Evolutionary conservation across 805 yeast genomes (phyloP).

Genomic region (Myxozyma neotropica): DNA sequence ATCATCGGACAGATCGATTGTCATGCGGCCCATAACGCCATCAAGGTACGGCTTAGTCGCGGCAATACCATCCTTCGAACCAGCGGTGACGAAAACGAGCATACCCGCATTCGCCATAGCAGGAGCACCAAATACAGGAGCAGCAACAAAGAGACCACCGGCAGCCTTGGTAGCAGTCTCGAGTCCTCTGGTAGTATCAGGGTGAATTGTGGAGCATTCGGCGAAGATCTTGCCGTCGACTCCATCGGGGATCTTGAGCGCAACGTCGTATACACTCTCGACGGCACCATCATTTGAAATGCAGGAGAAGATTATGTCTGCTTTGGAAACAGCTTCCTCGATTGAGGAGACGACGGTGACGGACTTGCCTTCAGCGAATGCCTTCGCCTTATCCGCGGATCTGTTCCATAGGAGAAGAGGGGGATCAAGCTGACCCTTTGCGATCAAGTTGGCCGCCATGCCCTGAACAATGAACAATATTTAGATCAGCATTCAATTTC

Average conservation of each 20-base stretch:
- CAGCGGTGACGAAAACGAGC: conserved; percentile 38
- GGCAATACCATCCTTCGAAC: conserved; percentile 35
- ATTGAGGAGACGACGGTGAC: conserved; percentile 17
- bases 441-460: conserved; percentile 31
- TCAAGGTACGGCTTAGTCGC: conserved; percentile 34
- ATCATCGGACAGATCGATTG: conserved; percentile 36
- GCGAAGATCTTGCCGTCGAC: conserved; percentile 36
- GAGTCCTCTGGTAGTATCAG: conserved; percentile 36
- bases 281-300: conserved; percentile 32
- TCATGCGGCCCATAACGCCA: conserved; percentile 38
- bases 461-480: conserved; percentile 11
- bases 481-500: background rate
- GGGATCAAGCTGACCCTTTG: conserved; percentile 27
- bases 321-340: conserved; percentile 29
- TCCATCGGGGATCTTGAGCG: conserved; percentile 25
- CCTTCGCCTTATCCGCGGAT: conserved; percentile 16
- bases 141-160: conserved; percentile 36
- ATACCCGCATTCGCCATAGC: conserved; percentile 38
- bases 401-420: conserved; percentile 35
- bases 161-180: conserved; percentile 18
- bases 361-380: conserved; percentile 22
- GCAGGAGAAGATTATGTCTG: conserved; percentile 35
- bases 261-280: conserved; percentile 20
- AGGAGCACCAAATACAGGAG: conserved; percentile 41
- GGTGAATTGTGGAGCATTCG: conserved; percentile 39